These are phyloP conservation scores for Aphanocladium album DNA, from an alignment of 2,329 filamentous ascomycete genomes.

Conservation along the genomic window DNA sequence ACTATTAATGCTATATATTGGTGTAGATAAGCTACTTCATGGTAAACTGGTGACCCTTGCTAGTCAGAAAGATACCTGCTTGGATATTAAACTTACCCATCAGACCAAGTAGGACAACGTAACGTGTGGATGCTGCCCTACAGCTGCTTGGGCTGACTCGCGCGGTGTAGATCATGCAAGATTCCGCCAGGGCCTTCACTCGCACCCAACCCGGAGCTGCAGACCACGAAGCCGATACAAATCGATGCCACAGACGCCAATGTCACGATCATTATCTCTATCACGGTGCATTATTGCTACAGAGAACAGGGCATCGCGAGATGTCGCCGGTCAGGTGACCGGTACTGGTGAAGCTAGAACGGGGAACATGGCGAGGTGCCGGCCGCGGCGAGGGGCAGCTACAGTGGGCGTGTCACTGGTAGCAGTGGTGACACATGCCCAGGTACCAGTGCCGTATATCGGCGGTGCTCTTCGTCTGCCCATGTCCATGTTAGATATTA, in stretches of 20 bases:
- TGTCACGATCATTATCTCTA: background rate
- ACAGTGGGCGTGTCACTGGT: background rate
- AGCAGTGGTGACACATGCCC: background rate
- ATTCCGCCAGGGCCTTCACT: background rate
- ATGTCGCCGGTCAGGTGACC: slow-evolving; percentile 13
- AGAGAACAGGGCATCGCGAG: background rate
- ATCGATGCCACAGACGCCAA: background rate
- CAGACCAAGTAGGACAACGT: too few species aligned
- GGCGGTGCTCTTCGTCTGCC: background rate
- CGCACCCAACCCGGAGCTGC: background rate
- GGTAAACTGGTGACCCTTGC: too few species aligned
- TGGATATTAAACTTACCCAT: too few species aligned
- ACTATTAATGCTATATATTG: too few species aligned
- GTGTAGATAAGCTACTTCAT: too few species aligned
- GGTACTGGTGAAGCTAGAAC: background rate
- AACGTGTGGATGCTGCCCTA: background rate
- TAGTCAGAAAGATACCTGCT: too few species aligned
- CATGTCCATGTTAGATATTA: background rate
- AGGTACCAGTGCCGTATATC: background rate
- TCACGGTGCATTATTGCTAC: background rate
- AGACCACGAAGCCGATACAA: background rate
- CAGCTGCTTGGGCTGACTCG: background rate
- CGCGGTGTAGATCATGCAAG: background rate
- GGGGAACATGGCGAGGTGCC: background rate
- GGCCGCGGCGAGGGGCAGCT: background rate